A percentile compares a stretch with the other conserved stretches of the same genome.
phyloP scores from a whole-genome alignment of 2,329 filamentous ascomycete genomes.

The Alternaria sp. region DNA sequence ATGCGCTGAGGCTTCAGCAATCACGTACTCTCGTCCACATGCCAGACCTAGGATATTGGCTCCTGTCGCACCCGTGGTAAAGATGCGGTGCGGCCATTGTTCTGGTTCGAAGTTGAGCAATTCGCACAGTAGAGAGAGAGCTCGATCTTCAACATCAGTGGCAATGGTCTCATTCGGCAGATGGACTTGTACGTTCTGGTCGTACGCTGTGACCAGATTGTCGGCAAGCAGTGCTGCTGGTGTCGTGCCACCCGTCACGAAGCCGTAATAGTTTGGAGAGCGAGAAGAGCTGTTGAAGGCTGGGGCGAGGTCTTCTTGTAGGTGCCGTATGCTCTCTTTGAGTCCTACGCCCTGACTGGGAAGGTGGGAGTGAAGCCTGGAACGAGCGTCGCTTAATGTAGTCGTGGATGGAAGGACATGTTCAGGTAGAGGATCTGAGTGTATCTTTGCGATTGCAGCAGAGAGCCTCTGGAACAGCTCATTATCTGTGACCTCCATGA shows the following conservation, averaged over 20 bases:
- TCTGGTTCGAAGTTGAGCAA: constrained; percentile 67
- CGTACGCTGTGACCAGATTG: constrained; percentile 78
- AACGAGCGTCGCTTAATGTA: constrained; percentile 43
- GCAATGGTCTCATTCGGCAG: constrained; percentile 76
- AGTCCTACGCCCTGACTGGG: constrained; percentile 56
- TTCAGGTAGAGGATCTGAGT: constrained; percentile 27
- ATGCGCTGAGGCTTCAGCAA: constrained; percentile 58
- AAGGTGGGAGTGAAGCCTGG: constrained; percentile 50
- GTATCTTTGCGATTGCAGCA: constrained; percentile 36
- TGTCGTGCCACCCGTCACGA: constrained; percentile 83
- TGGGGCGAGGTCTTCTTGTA: constrained; percentile 57
- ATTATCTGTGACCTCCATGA: constrained; percentile 25
- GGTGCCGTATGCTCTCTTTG: constrained; percentile 54
- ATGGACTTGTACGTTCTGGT: constrained; percentile 87
- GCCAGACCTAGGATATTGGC: constrained; percentile 72
- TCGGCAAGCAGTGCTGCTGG: constrained; percentile 84
- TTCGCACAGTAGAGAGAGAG: constrained; percentile 73
- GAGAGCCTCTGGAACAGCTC: constrained; percentile 33
- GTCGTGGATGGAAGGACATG: constrained; percentile 49
- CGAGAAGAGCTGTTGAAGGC: constrained; percentile 72
- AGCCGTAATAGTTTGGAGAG: constrained; percentile 72
- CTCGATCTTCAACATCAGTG: constrained; percentile 77
- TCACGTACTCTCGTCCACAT: constrained; percentile 73
- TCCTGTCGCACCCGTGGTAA: constrained; percentile 77
- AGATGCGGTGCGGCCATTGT: constrained; percentile 75